phyloP scores from a whole-genome alignment of 805 yeast species.

The Teunomyces kruisii region DNA sequence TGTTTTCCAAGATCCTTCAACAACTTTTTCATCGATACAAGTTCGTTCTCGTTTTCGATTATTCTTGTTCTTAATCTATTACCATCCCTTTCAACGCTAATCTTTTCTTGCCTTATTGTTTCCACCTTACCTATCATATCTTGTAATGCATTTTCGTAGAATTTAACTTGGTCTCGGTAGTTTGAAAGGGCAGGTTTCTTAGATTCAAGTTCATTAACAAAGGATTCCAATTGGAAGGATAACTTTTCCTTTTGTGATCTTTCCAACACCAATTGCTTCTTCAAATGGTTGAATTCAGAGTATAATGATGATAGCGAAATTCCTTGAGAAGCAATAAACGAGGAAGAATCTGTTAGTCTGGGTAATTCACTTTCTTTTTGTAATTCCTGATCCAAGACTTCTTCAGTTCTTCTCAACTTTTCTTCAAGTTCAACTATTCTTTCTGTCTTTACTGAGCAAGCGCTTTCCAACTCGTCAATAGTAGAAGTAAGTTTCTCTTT shows the following conservation, averaged over 20 bases:
- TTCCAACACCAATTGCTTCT: conserved; percentile 67
- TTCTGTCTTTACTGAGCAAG: conserved; percentile 33
- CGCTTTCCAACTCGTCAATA: conserved; percentile 32
- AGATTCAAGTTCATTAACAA: conserved; percentile 73
- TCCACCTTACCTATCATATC: conserved; percentile 56
- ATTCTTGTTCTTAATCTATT: conserved; percentile 31
- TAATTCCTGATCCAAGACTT: conserved; percentile 38
- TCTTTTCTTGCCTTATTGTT: conserved; percentile 49
- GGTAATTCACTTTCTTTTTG: conserved; percentile 41
- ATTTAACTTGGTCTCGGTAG: conserved; percentile 57
- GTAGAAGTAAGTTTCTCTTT: conserved; percentile 37
- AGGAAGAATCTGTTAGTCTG: conserved; percentile 57
- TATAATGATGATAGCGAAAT: conserved; percentile 66
- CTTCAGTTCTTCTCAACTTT: conserved; percentile 39
- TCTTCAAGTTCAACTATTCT: conserved; percentile 40
- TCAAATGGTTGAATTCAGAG: conserved; percentile 61
- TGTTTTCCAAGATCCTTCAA: conserved; percentile 78
- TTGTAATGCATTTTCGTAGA: conserved; percentile 54
- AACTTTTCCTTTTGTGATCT: conserved; percentile 68
- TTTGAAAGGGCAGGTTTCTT: conserved; percentile 74
- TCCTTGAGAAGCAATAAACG: conserved; percentile 46
- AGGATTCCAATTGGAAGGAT: conserved; percentile 66
- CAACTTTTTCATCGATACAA: conserved; percentile 51
- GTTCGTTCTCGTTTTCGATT: conserved; percentile 48
- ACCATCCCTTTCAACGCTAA: conserved; percentile 40